Percentiles rank a stretch among this genome's conserved stretches.
These are phyloP conservation scores for Hyphopichia homilentoma DNA, from an alignment of 805 yeast species.

Conservation along the genomic window DNA sequence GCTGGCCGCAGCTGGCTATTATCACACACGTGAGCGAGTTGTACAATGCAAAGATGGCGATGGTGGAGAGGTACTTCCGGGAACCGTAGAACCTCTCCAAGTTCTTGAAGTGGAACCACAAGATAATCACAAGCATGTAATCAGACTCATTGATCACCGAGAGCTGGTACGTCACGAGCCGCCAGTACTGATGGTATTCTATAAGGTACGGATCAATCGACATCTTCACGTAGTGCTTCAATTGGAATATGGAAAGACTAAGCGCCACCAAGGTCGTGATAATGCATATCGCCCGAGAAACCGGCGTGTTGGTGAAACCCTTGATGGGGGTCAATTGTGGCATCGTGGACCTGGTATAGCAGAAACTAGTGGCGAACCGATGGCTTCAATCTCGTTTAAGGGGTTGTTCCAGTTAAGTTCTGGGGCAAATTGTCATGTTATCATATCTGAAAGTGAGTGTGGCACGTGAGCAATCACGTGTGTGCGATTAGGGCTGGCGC, in stretches of 20 bases:
- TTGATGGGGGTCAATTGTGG: constrained; percentile 39
- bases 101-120: constrained; percentile 51
- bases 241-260: constrained; percentile 38
- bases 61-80: constrained; percentile 45
- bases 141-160: constrained; percentile 61
- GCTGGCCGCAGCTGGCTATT: constrained; percentile 42
- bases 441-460: too few relatives aligned
- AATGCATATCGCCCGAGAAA: constrained; percentile 34
- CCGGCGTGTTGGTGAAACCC: constrained; percentile 43
- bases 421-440: too few relatives aligned
- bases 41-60: constrained; percentile 44
- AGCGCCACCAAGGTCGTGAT: constrained; percentile 35
- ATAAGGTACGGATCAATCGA: constrained; percentile 52
- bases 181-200: constrained; percentile 56
- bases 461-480: too few relatives aligned
- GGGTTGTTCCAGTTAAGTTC: too few relatives aligned
- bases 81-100: constrained; percentile 59
- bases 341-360: too few relatives aligned
- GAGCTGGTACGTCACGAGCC: constrained; percentile 47
- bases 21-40: constrained; percentile 39
- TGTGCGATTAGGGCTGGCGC: constrained; percentile 1
- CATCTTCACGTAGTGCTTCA: constrained; percentile 41
- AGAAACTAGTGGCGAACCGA: too few relatives aligned
- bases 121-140: constrained; percentile 39
- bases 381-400: too few relatives aligned